Conservation (phyloP, 1,139 yeast genomes). For the Pichia sp. region DNA sequence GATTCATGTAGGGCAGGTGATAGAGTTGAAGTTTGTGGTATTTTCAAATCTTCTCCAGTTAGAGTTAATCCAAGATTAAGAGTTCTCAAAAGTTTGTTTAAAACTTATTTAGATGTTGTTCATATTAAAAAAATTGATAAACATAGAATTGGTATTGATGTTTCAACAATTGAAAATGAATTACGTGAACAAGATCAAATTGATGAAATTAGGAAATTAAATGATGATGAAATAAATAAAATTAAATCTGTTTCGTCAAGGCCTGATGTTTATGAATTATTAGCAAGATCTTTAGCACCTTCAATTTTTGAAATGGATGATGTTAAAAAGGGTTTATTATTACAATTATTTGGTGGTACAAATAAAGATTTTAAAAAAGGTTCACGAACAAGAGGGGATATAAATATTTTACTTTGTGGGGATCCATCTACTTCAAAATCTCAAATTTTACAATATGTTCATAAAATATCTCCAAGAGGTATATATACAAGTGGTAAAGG, state of each 20-base stretch:
- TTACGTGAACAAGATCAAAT: conserved; percentile 49
- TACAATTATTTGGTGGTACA: conserved; percentile 93
- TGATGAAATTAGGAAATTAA: conserved; percentile 65
- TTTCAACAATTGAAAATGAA: conserved; percentile 60
- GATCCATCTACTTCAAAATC: conserved; percentile 98
- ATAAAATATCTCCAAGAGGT: conserved; percentile 96
- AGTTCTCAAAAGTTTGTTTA: conserved; percentile 74
- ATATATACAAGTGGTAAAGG: conserved; percentile 98
- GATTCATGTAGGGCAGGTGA: conserved; percentile 97
- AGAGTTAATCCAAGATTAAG: conserved; percentile 82
- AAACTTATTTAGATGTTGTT: conserved; percentile 90
- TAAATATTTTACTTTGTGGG: conserved; percentile 86
- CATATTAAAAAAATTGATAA: conserved; percentile 84
- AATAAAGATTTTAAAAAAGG: conserved; percentile 85
- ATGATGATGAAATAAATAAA: conserved; percentile 60
- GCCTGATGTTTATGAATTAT: conserved; percentile 77
- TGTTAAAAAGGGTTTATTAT: conserved; percentile 86
- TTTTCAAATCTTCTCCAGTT: conserved; percentile 88
- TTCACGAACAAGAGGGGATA: conserved; percentile 94
- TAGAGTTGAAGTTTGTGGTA: conserved; percentile 90
- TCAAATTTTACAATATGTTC: conserved; percentile 88
- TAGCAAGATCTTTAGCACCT: conserved; percentile 91
- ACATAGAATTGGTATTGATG: conserved; percentile 75
- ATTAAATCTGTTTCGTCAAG: conserved; percentile 60
- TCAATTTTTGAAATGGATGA: conserved; percentile 94